A percentile compares a stretch with the other conserved stretches of the same genome.
Evolutionary conservation across 495 filamentous ascomycete species (phyloP).

Genomic region (Penicillium atrosanguineum): DNA sequence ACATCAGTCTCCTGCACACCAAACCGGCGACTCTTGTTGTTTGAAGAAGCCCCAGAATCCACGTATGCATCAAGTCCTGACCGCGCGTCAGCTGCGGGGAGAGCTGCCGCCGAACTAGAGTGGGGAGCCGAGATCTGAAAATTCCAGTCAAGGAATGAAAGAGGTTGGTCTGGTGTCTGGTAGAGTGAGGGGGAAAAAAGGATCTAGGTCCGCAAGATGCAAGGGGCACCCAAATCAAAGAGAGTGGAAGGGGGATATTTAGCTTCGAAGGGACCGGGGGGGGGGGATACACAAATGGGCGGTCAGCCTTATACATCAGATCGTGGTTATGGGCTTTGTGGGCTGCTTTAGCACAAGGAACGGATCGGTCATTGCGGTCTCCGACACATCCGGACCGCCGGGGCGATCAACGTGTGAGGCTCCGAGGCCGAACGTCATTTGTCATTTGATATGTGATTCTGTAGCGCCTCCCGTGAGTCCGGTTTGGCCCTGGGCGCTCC

Average conservation of each 20-base stretch:
- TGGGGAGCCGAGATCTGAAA: neutral
- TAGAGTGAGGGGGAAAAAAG: neutral
- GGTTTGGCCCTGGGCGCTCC: constrained; percentile 1
- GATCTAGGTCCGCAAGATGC: neutral
- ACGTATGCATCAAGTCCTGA: constrained; percentile 10
- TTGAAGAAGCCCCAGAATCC: constrained; percentile 2
- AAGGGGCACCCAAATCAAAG: neutral
- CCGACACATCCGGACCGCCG: constrained; percentile 18
- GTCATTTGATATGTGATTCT: neutral
- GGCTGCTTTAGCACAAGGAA: constrained; percentile 2
- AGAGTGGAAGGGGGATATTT: neutral
- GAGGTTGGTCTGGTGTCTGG: neutral
- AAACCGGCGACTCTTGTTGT: neutral
- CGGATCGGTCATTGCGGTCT: constrained; percentile 16
- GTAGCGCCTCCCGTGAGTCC: neutral
- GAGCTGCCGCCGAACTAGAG: constrained; percentile 1
- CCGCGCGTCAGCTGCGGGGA: constrained; percentile 21
- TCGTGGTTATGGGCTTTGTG: neutral
- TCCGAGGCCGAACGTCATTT: constrained; percentile 12
- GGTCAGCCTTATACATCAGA: constrained; percentile 19
- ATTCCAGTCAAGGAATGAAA: constrained; percentile 1
- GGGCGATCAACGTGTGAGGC: constrained; percentile 5
- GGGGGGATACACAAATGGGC: constrained; percentile 4
- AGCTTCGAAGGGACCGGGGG: neutral
- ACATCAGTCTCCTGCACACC: constrained; percentile 13